Conservation (phyloP, 495 filamentous ascomycete species). For the Clohesyomyces aquaticus region DNA sequence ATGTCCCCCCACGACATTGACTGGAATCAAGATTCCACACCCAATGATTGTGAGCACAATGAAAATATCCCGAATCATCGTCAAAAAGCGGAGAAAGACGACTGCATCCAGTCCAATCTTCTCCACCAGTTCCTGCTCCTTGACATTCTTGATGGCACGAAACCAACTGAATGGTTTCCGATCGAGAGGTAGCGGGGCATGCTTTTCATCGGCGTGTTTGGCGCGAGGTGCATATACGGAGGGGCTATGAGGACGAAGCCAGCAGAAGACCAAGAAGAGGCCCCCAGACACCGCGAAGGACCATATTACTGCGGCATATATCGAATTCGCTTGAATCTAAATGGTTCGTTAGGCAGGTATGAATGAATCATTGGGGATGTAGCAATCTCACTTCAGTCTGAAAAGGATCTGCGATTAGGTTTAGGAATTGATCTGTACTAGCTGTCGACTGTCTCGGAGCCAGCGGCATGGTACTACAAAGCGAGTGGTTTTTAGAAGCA, state of each 20-base stretch:
- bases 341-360: background rate
- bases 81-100: no score
- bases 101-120: no score
- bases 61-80: no score
- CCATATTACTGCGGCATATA: slow-evolving; percentile 22
- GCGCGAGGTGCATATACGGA: slow-evolving; percentile 28
- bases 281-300: no score
- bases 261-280: slow-evolving; percentile 33
- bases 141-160: slow-evolving; percentile 69
- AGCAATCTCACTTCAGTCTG: slow-evolving; percentile 17
- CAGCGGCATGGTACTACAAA: background rate
- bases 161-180: slow-evolving; percentile 89
- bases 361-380: background rate
- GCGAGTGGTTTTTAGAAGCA: slow-evolving; percentile 18
- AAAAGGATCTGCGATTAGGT: slow-evolving; percentile 36
- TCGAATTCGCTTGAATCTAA: slow-evolving; percentile 24
- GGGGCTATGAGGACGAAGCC: slow-evolving; percentile 20
- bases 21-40: no score
- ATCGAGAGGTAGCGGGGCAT: slow-evolving; percentile 83
- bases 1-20: no score
- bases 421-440: slow-evolving; percentile 33
- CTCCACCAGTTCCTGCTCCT: no score
- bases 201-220: slow-evolving; percentile 56
- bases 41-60: no score
- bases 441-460: no score